Base-by-base conservation (phyloP, 1,284 basidiomycete species). In the Tausonia pullulans region DNA sequence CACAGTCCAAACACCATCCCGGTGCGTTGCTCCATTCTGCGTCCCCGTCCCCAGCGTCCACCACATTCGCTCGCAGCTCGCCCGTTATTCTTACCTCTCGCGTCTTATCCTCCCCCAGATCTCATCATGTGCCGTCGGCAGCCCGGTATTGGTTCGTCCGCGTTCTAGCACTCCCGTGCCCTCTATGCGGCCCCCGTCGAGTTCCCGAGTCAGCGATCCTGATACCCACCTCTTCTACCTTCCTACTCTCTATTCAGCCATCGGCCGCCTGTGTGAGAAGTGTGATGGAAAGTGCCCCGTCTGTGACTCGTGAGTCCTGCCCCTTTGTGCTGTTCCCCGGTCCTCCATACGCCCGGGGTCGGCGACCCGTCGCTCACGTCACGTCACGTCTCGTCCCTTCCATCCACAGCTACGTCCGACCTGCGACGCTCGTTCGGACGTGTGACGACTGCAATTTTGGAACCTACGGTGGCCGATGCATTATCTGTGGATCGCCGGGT, bases 401-500 rank as follows among this genome's bases (percentile, higher is more conserved):
- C 4, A 13, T 44, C 11, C n/a, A 16, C 49, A 66, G 65, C 16
- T 98, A 98, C 78, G 96, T 99, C 67, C 85, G 96, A 70, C 96
- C 96, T 67, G 92, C 96, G 78, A 97, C 95, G 14, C 82, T 98
- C 65, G 96, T 98, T 65, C 86, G 93, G 71, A 96, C 98, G 72
- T 98, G 96, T 76, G 96, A 98, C 75, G 95, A 98, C 79, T 98
- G 96, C 79, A 98, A 98, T 76, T 98, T 94, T 77, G 96, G 96
- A 67, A 94, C 92, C 62, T 96, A 94, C 74, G 93, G 94, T 41
- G 92, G 93, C 64, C 82, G 92, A 69, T 99, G 96, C 76, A 97
- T 98, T 78, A 94, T 98, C 69, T 98, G 96, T 72, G 90, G 91
- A 59, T 86, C 89, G 60, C 89, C 89, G 71, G 92, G 91, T 94